Percentiles rank a stretch among this genome's conserved stretches.
Evolutionary conservation across 306 rosid genomes (phyloP).

Genomic region (Citrullus colocynthis): DNA sequence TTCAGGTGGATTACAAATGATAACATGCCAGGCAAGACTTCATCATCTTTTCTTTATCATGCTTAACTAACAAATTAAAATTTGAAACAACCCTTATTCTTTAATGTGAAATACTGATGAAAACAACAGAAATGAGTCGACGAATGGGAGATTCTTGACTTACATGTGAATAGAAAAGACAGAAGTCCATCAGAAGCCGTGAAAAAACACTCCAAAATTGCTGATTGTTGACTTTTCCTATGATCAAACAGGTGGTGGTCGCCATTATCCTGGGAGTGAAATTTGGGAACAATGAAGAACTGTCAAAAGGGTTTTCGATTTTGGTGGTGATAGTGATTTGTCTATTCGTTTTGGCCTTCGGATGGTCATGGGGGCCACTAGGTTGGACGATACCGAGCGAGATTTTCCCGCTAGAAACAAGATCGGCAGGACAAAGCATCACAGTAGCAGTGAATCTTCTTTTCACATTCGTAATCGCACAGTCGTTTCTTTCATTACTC

Average conservation of each 20-base stretch:
- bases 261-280: slow-evolving; percentile 54
- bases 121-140: too few species aligned
- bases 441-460: slow-evolving; percentile 58
- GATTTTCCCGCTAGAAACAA: slow-evolving; percentile 45
- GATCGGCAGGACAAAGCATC: slow-evolving; percentile 65
- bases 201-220: background rate
- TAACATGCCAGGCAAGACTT: slow-evolving; percentile 59
- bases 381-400: slow-evolving; percentile 75
- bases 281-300: slow-evolving; percentile 39
- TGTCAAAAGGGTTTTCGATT: slow-evolving; percentile 42
- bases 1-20: slow-evolving; percentile 82
- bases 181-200: background rate
- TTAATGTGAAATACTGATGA: background rate
- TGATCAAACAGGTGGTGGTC: slow-evolving; percentile 44
- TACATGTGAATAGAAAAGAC: background rate
- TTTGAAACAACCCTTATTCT: background rate
- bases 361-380: slow-evolving; percentile 73
- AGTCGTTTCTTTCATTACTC: slow-evolving; percentile 41
- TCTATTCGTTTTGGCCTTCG: slow-evolving; percentile 73
- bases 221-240: background rate
- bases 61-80: background rate
- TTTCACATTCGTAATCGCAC: slow-evolving; percentile 49
- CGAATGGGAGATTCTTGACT: background rate
- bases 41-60: background rate
- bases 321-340: slow-evolving; percentile 61